These are phyloP conservation scores for Monilinia fructicola DNA, from an alignment of 2,329 filamentous ascomycete genomes.

Conservation along the genomic window DNA sequence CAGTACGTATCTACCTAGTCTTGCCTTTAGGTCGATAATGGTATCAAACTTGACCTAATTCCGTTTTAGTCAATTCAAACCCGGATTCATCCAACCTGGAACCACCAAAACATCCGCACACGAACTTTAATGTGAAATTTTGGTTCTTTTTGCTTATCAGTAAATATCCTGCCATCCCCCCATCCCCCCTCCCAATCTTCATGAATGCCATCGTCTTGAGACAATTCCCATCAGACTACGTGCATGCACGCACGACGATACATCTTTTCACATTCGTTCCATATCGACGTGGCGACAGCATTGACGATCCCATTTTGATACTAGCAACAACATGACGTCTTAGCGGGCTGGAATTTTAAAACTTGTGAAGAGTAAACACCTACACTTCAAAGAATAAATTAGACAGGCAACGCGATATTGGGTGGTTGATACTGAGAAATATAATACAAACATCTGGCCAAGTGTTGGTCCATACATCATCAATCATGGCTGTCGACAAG, in stretches of 20 bases:
- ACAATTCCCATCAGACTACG: not conserved
- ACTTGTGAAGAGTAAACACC: not conserved
- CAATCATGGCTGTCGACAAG: conserved; percentile 10
- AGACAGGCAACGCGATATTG: not conserved
- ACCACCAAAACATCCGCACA: not conserved
- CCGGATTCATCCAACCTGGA: conserved; percentile 17
- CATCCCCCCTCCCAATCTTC: not conserved
- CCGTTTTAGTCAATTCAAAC: conserved; percentile 4
- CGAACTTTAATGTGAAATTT: conserved; percentile 1
- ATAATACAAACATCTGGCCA: not conserved
- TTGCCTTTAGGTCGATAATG: not conserved
- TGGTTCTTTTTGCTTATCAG: not conserved
- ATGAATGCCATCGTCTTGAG: not conserved
- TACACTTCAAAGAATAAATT: not conserved
- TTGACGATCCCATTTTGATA: not conserved
- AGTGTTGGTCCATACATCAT: not conserved
- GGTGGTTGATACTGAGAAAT: not conserved
- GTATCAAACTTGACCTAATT: conserved; percentile 14
- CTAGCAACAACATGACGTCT: conserved; percentile 1
- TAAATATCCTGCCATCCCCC: not conserved
- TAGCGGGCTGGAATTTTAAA: not conserved
- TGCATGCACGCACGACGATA: not conserved
- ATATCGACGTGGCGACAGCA: conserved; percentile 17
- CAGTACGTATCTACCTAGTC: not conserved
- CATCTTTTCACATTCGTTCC: not conserved